Evolutionary conservation across 2,329 filamentous ascomycete species (phyloP).

Genomic region (Fusarium concolor): DNA sequence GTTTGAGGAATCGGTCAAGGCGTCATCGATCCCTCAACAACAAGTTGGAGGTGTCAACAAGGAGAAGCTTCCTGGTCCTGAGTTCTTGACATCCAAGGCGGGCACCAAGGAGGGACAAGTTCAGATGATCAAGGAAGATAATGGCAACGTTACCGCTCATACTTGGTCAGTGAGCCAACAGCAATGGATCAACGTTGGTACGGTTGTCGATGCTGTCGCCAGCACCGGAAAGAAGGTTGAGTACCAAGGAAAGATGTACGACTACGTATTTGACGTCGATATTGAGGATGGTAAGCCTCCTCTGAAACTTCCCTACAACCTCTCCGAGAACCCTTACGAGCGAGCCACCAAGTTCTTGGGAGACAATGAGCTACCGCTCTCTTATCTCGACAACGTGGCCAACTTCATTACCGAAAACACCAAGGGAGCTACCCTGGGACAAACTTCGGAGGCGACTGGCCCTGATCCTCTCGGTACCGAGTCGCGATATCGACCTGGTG

Average conservation of each 20-base stretch:
- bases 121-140: slow-evolving; percentile 85
- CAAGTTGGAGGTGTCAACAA: slow-evolving; percentile 88
- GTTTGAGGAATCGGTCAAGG: slow-evolving; percentile 85
- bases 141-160: slow-evolving; percentile 87
- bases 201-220: slow-evolving; percentile 88
- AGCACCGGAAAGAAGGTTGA: slow-evolving; percentile 83
- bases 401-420: slow-evolving; percentile 94
- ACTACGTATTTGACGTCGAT: slow-evolving; percentile 96
- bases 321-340: slow-evolving; percentile 92
- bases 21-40: slow-evolving; percentile 88
- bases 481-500: slow-evolving; percentile 79
- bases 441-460: slow-evolving; percentile 62
- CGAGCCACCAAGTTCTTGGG: slow-evolving; percentile 90
- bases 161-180: slow-evolving; percentile 80
- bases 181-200: slow-evolving; percentile 91
- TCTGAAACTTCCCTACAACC: slow-evolving; percentile 92
- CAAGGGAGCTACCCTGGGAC: slow-evolving; percentile 84
- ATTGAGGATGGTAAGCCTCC: slow-evolving; percentile 95
- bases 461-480: slow-evolving; percentile 84
- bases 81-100: slow-evolving; percentile 82
- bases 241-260: slow-evolving; percentile 88
- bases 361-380: slow-evolving; percentile 87
- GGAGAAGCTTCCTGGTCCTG: slow-evolving; percentile 87
- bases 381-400: slow-evolving; percentile 90
- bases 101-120: slow-evolving; percentile 98